Evolutionary conservation across 768 basidiomycete species (phyloP), one percentile per base, ranked within the genome.

Genomic region (Kwoniella dendrophila): DNA sequence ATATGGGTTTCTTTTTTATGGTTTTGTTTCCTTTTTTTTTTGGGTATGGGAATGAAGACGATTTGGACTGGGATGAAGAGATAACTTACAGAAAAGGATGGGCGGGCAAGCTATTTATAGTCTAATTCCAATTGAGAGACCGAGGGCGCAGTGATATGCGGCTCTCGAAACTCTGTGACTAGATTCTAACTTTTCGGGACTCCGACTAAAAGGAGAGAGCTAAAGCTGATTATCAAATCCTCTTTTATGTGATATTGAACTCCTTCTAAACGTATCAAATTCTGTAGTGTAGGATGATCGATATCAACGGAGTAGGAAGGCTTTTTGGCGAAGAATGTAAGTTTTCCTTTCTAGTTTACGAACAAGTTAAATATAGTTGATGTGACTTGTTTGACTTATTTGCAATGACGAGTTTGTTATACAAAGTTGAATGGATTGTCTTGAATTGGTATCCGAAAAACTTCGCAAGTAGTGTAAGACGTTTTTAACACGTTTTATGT

Each of bases 101-200:
- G 14, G 11, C 18, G 16, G 3, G 20, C 43, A 11, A 45, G 29
- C 33, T 58, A 58, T 58, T 48, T 58, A 48, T 47, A 56, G 10
- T 4, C 11, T 29, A 22, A 33, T 55, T 40, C 14, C 38, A 22
- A 33, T 45, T n/a, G 12, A 24, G n/a, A 38, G 56, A 47, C 32
- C 44, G 49, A 51, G 49, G 26, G 30, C 49, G 52, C 32, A 55
- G 40, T 41, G n/a, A 8, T 34, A 41, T 36, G 56, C 56, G 45
- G 47, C 47, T 20, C 43, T 58, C 33, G 38, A 58, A 58, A 58
- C 55, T 56, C 55, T 56, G 29, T 6, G 49, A 51, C 49, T 51
- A n/a, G 27, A 54, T 5, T 54, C 22, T 16, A 26, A 26, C 16
- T 16, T 3, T 47, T 50, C 20, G 26, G 3, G 20, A 40, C 52